phyloP scores from a whole-genome alignment of 2,329 filamentous ascomycete species.

The Hymenoscyphus occultus region DNA sequence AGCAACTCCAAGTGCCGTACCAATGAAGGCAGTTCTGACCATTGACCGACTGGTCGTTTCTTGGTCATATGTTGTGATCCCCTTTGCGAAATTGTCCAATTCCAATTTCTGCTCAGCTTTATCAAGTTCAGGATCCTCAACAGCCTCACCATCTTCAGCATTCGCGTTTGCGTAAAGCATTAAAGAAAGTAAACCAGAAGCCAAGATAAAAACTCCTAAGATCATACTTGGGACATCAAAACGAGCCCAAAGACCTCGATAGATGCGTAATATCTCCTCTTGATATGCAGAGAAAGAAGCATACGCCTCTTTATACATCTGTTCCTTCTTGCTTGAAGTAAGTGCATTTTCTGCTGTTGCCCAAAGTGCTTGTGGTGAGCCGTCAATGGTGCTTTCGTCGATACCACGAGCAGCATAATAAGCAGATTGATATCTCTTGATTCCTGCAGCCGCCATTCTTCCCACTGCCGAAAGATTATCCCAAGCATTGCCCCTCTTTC shows the following conservation, averaged over 20 bases:
- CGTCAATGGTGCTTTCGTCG: constrained; percentile 55
- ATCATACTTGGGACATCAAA: constrained; percentile 89
- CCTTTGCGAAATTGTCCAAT: constrained; percentile 39
- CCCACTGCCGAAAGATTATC: constrained; percentile 74
- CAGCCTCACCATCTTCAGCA: constrained; percentile 52
- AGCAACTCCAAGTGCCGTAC: constrained; percentile 28
- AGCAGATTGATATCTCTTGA: constrained; percentile 81
- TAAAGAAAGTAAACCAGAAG: constrained; percentile 64
- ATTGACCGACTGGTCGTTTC: constrained; percentile 28
- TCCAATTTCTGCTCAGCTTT: constrained; percentile 58
- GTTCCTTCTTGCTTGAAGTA: constrained; percentile 38
- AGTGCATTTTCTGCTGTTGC: constrained; percentile 42
- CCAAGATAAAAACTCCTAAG: constrained; percentile 70
- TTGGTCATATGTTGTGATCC: constrained; percentile 21
- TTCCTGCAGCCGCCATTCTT: constrained; percentile 76
- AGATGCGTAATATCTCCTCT: constrained; percentile 71
- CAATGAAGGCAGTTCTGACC: constrained; percentile 29
- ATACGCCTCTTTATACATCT: constrained; percentile 45
- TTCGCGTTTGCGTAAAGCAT: constrained; percentile 67
- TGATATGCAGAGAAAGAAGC: constrained; percentile 71
- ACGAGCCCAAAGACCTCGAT: constrained; percentile 82
- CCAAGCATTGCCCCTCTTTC: constrained; percentile 66
- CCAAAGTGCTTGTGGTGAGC: constrained; percentile 58
- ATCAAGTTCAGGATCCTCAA: constrained; percentile 58
- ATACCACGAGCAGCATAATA: constrained; percentile 74